Evolutionary conservation across 208 protist species (phyloP).

Genomic region (Leishmania tropica): DNA sequence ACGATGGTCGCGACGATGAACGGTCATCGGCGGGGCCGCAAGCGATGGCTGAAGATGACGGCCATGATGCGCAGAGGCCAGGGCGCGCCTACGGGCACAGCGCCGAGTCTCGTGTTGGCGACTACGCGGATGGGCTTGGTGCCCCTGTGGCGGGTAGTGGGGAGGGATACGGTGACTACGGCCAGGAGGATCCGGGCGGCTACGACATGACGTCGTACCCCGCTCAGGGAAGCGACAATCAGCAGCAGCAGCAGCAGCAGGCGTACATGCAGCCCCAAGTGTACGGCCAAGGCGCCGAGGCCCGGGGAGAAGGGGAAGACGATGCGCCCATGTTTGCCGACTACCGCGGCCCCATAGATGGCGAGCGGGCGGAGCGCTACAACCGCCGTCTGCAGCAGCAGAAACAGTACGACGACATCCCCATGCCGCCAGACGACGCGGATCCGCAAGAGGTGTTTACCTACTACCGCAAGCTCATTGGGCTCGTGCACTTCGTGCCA

Average conservation of each 20-base stretch:
- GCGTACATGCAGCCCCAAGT: not conserved
- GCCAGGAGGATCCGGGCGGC: not conserved
- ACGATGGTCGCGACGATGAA: not conserved
- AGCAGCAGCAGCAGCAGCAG: not conserved
- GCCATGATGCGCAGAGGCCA: not conserved
- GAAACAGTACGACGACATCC: conserved; percentile 32
- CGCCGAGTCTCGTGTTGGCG: not conserved
- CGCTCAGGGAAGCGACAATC: not conserved
- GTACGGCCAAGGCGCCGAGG: conserved; percentile 7
- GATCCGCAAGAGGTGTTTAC: conserved; percentile 38
- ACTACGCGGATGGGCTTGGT: not conserved
- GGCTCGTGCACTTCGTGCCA: conserved; percentile 48
- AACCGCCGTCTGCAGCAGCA: conserved; percentile 21
- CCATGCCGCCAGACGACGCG: conserved; percentile 16
- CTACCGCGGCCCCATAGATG: conserved; percentile 30
- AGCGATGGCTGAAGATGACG: not conserved
- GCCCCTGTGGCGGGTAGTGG: not conserved
- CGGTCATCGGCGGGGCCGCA: not conserved
- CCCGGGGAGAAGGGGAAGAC: conserved; percentile 4
- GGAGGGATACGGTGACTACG: not conserved
- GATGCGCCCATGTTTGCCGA: conserved; percentile 28
- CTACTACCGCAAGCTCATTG: conserved; percentile 63
- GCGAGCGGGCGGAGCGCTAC: conserved; percentile 20
- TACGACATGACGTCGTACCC: not conserved
- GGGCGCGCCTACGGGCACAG: not conserved